Evolutionary conservation across 2,329 filamentous ascomycete genomes (phyloP), one percentile per base, ranked within the genome.

Genomic region (Phialophora verrucosa): DNA sequence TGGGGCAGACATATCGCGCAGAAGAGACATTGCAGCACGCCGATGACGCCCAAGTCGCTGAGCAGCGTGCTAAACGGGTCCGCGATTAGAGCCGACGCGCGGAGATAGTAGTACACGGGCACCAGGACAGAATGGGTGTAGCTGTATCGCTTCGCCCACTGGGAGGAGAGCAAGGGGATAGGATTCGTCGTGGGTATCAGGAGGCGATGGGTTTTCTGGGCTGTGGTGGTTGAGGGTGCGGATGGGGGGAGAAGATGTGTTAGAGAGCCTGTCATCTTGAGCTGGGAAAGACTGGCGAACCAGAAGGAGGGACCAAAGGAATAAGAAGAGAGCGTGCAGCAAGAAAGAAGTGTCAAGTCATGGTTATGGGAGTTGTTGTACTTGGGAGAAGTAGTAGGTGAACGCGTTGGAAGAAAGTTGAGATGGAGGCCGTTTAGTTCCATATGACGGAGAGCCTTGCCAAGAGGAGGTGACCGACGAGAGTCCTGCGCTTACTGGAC

Each of bases 91-190:
- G 83, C 79, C 42, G 80, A 76, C 78, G 96, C 94, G 47, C 85
- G 85, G 69, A 86, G 75, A 54, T 84, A 83, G 75, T 90, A 88
- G 42, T 90, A 78, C 10, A 83, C 84, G 32, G 91, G 83, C 32
- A 96, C 82, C 11, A 92, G 78, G 29, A 84, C 78, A 0, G 91
- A 89, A 71, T 96, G 91, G 23, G 87, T 77, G 73, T 91, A 84
- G 12, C 89, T 86, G 74, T 90, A 85, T 25, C 84, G 75, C 59
- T 78, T 82, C 2, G 86, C 83, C 23, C 80, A 69, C n/a, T 80
- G 75, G 27, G 78, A 83, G 31, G 81, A 74, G 56, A 85, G 79
- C 67, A 83, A 78, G 62, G 80, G 77, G 66, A 85, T 78, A 42
- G 84, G 81, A 12, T 66, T 47, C 3, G 72, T 73, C 20, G 69